Evolutionary conservation across 805 yeast species (phyloP).

Genomic region (Jamesozyma rosinii): DNA sequence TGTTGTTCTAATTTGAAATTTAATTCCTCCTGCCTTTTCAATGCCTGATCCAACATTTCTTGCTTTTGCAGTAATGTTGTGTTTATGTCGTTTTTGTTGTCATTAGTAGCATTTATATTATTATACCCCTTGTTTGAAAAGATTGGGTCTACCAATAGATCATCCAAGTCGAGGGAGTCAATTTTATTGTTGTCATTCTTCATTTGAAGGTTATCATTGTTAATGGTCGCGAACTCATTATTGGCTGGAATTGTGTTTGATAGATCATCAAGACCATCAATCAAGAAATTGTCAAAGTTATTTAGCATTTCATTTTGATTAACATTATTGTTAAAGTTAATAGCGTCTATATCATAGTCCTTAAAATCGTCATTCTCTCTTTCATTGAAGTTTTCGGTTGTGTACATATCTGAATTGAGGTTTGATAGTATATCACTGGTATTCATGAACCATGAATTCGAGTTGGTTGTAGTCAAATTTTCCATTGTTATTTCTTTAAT

Average conservation of each 20-base stretch:
- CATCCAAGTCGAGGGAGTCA: neutral
- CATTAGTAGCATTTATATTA: slow-evolving; percentile 3
- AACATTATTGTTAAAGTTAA: neutral
- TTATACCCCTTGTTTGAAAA: slow-evolving; percentile 7
- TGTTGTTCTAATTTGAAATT: slow-evolving; percentile 25
- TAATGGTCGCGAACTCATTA: neutral
- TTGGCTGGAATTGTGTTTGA: neutral
- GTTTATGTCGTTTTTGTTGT: slow-evolving; percentile 2
- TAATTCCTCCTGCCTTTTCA: slow-evolving; percentile 25
- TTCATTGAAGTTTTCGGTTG: neutral
- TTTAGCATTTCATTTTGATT: neutral
- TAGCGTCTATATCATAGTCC: neutral
- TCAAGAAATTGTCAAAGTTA: neutral
- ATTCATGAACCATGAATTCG: neutral
- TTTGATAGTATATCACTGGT: neutral
- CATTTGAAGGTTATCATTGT: neutral
- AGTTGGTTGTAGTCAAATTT: neutral
- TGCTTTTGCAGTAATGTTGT: slow-evolving; percentile 21
- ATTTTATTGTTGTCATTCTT: neutral
- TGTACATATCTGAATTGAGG: neutral
- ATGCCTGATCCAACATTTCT: slow-evolving; percentile 21
- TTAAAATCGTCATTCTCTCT: neutral
- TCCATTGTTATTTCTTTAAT: neutral
- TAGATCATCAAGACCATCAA: neutral
- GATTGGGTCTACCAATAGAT: slow-evolving; percentile 3